These are phyloP conservation scores for Thielaviopsis populi DNA, from an alignment of 2,329 filamentous ascomycete species.

Conservation along the genomic window DNA sequence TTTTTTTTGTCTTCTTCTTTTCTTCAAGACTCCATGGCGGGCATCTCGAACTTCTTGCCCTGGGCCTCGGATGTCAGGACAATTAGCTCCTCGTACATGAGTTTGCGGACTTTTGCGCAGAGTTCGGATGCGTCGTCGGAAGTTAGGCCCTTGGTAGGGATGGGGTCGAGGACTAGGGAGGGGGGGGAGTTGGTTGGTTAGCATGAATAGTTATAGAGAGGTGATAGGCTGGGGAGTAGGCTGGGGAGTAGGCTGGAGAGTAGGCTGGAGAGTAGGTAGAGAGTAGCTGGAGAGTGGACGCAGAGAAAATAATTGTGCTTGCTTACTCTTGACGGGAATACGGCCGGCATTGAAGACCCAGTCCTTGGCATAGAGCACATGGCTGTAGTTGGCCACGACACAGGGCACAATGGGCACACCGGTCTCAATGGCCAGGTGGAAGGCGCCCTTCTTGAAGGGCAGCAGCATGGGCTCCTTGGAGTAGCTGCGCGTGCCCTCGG, in stretches of 20 bases:
- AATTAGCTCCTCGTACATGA: slow-evolving; percentile 57
- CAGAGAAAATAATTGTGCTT: slow-evolving; percentile 1
- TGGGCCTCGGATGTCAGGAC: slow-evolving; percentile 37
- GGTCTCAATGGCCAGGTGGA: slow-evolving; percentile 88
- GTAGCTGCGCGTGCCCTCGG: slow-evolving; percentile 88
- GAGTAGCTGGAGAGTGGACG: background rate
- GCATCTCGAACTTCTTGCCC: slow-evolving; percentile 22
- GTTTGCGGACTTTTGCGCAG: slow-evolving; percentile 49
- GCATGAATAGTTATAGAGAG: background rate
- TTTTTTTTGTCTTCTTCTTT: background rate
- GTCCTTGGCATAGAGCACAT: slow-evolving; percentile 50
- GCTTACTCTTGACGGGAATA: slow-evolving; percentile 62
- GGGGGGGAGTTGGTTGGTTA: slow-evolving; percentile 2
- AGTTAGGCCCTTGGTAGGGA: slow-evolving; percentile 58
- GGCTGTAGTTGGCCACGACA: slow-evolving; percentile 64
- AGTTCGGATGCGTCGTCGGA: slow-evolving; percentile 64
- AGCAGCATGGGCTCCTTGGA: slow-evolving; percentile 64
- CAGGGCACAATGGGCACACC: slow-evolving; percentile 85
- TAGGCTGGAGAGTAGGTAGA: no score
- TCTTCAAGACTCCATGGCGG: slow-evolving; percentile 4
- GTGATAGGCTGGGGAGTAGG: no score
- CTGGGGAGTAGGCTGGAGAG: no score
- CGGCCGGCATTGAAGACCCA: slow-evolving; percentile 50
- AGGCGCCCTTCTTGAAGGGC: slow-evolving; percentile 98
- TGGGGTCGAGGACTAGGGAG: slow-evolving; percentile 56